Base-by-base conservation (phyloP, 139 green algal species). In the Chlorella sp. region DNA sequence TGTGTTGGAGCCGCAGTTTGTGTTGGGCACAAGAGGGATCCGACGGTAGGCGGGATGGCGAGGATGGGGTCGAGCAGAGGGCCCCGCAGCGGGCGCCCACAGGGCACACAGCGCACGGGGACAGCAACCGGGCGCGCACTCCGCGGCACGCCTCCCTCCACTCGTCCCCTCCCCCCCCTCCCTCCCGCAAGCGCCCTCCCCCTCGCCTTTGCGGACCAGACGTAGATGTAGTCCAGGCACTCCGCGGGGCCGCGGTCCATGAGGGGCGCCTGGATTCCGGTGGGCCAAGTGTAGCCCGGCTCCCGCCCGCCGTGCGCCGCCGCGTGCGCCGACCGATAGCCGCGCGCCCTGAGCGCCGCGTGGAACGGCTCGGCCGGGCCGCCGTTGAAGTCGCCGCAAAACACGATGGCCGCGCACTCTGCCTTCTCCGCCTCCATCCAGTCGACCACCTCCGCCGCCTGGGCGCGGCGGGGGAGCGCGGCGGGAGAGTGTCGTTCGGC, bases 201-300 rank as follows among this genome's bases (percentile, higher is more conserved):
- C n/a, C n/a, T n/a, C n/a, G n/a, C n/a, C n/a, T n/a, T n/a, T n/a
- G 64, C 67, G 3, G 61, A 41, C 74, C 77, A 83, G 4, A 82
- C 64, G 41, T 89, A 89, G 5, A 89, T 63, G 46, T 83, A 89
- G 64, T 89, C 84, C 17, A 83, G 58, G 62, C 84, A 89, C 65
- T 88, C 71, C 4, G 74, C 74, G 11, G 67, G 56, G 0, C 79
- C 84, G 2, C 77, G 51, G 48, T 89, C 84, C 84, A 85, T 88
- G 17, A 89, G 82, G 5, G 84, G 84, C 3, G 81, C 81, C 43
- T 67, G 40, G 40, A 88, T 82, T 42, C 83, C 83, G 0, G 80
- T 81, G 8, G 83, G 83, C 83, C 83, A 88, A 3, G 83, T 88
- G 46, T n/a, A n/a, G n/a, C 38, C 31, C 17, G 83, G 83, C 75